Conservation (phyloP, 345 rosid genomes). For the Erysimum cheiranthoides region DNA sequence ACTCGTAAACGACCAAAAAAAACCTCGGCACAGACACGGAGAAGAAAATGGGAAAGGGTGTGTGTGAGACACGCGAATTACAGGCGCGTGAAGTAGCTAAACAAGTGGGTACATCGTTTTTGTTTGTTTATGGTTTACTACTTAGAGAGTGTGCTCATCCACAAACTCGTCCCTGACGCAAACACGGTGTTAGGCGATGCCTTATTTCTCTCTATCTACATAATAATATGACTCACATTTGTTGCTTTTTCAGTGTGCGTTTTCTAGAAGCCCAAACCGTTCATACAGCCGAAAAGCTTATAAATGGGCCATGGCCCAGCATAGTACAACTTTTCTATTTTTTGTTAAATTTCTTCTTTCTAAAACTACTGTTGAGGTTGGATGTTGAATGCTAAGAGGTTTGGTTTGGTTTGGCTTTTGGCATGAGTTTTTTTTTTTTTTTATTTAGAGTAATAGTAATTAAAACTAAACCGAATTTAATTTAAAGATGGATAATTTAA, state of each 20-base stretch:
- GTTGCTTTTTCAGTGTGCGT: not conserved
- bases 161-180: constrained; percentile 35
- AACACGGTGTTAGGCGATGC: constrained; percentile 44
- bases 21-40: constrained; percentile 43
- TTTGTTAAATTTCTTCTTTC: not conserved
- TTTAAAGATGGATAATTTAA: not conserved
- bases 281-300: not conserved
- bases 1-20: constrained; percentile 17
- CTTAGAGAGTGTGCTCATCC: constrained; percentile 39
- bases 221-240: not conserved
- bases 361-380: not conserved
- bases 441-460: not conserved
- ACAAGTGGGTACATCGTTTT: constrained; percentile 29
- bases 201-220: too few relatives aligned
- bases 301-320: constrained; percentile 11
- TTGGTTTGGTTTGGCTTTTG: not conserved
- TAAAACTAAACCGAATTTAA: not conserved
- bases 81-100: not conserved
- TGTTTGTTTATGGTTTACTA: not conserved
- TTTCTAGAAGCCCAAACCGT: constrained; percentile 34
- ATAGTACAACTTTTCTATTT: not conserved
- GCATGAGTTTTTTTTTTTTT: not conserved
- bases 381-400: not conserved
- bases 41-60: not conserved
- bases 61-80: constrained; percentile 17